Base-by-base conservation (phyloP, 495 filamentous ascomycete genomes). In the Clohesyomyces aquaticus region DNA sequence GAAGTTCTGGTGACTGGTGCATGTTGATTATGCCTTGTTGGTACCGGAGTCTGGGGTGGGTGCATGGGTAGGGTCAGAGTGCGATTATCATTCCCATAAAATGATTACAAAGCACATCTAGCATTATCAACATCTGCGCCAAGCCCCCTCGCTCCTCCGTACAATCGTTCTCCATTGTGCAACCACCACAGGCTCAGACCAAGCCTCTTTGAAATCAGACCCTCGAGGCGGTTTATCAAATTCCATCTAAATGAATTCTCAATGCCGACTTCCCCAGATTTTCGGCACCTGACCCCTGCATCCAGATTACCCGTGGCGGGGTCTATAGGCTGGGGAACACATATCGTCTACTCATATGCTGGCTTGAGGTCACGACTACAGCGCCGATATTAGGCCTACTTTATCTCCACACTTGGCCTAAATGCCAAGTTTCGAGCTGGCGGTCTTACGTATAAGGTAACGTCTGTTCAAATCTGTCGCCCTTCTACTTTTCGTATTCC, bases 281-380 rank as follows among this genome's bases (percentile, higher is more conserved):
- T n/a, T 52, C 49, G 49, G 49, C 22, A 52, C 3, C 11, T 28
- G 6, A 52, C 26, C 49, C 49, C 22, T 52, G 49, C 49, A 52
- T 6, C 6, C 21, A 18, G 9, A 26, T 26, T 28, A 52, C 4
- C 25, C 49, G 21, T 28, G 3, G 27, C 23, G 21, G 27, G 21
- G 25, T 26, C 19, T 52, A 52, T 52, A 52, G 26, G 49, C 14
- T 28, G 27, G 21, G 22, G 12, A 49, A 49, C 35, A 10, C 10
- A 9, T 19, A 19, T n/a, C n/a, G n/a, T n/a, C n/a, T n/a, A n/a
- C n/a, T n/a, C n/a, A n/a, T n/a, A n/a, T n/a, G n/a, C n/a, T n/a
- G n/a, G n/a, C n/a, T n/a, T n/a, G n/a, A n/a, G n/a, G n/a, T 38
- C 32, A 14, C 6, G 32, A 38, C 6, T 14, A 38, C 32, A 38